Evolutionary conservation across 345 rosid genomes (phyloP).

Genomic region (Salix caprea): DNA sequence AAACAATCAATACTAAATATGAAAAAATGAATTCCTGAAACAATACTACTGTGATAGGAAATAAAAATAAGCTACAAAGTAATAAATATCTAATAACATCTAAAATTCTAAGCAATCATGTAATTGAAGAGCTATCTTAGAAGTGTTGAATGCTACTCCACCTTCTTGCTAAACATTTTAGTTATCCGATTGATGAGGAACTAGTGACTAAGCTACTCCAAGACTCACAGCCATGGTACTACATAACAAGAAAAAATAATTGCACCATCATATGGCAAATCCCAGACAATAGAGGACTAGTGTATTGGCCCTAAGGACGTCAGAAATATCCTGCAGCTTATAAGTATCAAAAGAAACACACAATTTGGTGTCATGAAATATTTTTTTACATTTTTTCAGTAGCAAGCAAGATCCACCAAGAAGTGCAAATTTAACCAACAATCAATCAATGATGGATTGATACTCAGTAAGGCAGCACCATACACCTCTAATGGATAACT

Average conservation of each 20-base stretch:
- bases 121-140: not conserved
- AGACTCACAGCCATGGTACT: not conserved
- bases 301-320: not conserved
- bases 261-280: not conserved
- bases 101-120: not conserved
- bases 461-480: not conserved
- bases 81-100: not conserved
- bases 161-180: not conserved
- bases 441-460: not conserved
- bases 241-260: no score
- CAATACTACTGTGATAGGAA: not conserved
- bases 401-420: not conserved
- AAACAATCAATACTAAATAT: no score
- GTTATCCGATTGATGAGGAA: not conserved
- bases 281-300: not conserved
- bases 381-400: not conserved
- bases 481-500: not conserved
- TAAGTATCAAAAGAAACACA: not conserved
- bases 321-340: not conserved
- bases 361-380: not conserved
- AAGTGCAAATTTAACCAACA: not conserved
- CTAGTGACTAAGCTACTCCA: not conserved
- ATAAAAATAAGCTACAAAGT: not conserved
- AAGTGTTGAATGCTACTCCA: not conserved
- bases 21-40: not conserved